These are phyloP conservation scores for Lipomyces sp. DNA, from an alignment of 805 yeast species.

Conservation along the genomic window DNA sequence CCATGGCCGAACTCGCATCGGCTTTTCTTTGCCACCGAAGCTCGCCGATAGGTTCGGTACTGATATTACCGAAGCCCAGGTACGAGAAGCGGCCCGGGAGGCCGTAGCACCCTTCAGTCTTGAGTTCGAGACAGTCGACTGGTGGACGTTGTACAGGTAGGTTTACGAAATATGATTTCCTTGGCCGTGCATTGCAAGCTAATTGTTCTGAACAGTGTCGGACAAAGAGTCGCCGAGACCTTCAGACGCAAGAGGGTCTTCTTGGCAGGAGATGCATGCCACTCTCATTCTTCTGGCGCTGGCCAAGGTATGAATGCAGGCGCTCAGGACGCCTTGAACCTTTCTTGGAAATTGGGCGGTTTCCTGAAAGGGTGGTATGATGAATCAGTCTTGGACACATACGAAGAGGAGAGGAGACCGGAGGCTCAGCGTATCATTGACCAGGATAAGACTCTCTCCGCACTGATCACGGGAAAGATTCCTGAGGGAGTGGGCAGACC, in stretches of 20 bases:
- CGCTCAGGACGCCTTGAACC: conserved; percentile 44
- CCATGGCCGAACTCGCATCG: too few relatives aligned
- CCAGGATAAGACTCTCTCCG: conserved; percentile 44
- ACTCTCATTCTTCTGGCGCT: conserved; percentile 44
- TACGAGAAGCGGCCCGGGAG: too few relatives aligned
- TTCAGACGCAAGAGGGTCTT: conserved; percentile 44
- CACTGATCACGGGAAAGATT: conserved; percentile 43
- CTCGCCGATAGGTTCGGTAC: too few relatives aligned
- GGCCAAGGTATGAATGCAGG: conserved; percentile 48
- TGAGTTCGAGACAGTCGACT: too few relatives aligned
- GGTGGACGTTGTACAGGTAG: too few relatives aligned
- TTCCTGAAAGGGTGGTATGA: conserved; percentile 45
- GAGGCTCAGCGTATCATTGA: conserved; percentile 46
- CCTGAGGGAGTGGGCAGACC: too few relatives aligned
- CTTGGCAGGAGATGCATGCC: conserved; percentile 44
- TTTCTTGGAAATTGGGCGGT: conserved; percentile 47
- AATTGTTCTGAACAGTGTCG: conserved; percentile 31
- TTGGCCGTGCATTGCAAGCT: too few relatives aligned
- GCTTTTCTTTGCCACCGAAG: too few relatives aligned
- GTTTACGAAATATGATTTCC: too few relatives aligned
- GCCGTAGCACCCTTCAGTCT: too few relatives aligned
- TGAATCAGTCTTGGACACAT: conserved; percentile 43
- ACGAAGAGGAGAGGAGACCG: conserved; percentile 44
- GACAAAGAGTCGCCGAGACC: conserved; percentile 45
- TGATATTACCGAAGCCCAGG: too few relatives aligned